phyloP scores from a whole-genome alignment of 164 flowering plant species.

The Annona cherimola region DNA sequence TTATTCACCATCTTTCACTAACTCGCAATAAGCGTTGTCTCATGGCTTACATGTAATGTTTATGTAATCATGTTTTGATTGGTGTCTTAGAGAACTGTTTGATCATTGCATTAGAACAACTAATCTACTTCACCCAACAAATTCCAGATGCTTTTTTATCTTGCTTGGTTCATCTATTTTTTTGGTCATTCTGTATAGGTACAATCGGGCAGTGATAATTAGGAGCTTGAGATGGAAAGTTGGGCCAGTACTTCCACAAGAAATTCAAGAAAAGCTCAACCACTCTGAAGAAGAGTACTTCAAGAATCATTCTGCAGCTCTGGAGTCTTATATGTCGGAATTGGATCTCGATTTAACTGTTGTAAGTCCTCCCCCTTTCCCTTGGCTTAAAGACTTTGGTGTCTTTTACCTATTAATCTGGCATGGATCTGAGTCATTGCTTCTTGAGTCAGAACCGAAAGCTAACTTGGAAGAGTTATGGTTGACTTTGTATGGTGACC shows the following conservation, averaged over 20 bases:
- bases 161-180: slow-evolving; percentile 3
- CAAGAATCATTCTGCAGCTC: slow-evolving; percentile 66
- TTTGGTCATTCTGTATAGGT: slow-evolving; percentile 32
- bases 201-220: slow-evolving; percentile 73
- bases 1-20: slow-evolving; percentile 79
- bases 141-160: not conserved
- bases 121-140: not conserved
- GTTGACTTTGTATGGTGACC: not conserved
- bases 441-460: too few species aligned
- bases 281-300: slow-evolving; percentile 75
- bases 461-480: too few species aligned
- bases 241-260: slow-evolving; percentile 67
- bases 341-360: slow-evolving; percentile 83
- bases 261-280: slow-evolving; percentile 68
- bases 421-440: too few species aligned
- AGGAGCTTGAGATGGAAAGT: slow-evolving; percentile 75
- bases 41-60: slow-evolving; percentile 58
- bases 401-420: too few species aligned
- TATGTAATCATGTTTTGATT: slow-evolving; percentile 1
- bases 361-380: slow-evolving; percentile 37
- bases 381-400: too few species aligned
- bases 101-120: not conserved
- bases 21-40: slow-evolving; percentile 74
- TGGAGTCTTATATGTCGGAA: slow-evolving; percentile 67
- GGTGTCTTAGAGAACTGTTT: not conserved